A percentile compares a stretch with the other conserved stretches of the same genome.
phyloP scores from a whole-genome alignment of 176 grass and related monocot species.

The Chloris gayana region DNA sequence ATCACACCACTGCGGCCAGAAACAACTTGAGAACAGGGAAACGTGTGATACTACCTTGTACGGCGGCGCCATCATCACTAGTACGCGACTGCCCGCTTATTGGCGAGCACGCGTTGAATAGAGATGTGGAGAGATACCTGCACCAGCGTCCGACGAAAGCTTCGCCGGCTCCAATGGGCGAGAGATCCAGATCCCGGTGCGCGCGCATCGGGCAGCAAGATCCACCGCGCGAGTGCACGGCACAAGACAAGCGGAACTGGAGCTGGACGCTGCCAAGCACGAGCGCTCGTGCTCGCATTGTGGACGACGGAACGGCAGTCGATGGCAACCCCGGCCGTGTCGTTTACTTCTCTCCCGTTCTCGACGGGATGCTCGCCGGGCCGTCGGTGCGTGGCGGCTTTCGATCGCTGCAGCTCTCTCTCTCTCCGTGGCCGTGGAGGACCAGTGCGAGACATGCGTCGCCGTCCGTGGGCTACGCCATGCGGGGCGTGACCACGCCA shows the following conservation, averaged over 20 bases:
- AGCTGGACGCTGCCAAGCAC: background rate
- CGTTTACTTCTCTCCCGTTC: too few relatives aligned
- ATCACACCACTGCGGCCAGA: background rate
- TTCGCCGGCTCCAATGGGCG: background rate
- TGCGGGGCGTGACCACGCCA: background rate
- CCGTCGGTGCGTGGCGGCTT: too few relatives aligned
- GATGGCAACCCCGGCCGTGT: too few relatives aligned
- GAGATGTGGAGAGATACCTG: background rate
- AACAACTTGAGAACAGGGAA: background rate
- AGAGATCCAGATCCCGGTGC: background rate
- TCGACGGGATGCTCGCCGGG: too few relatives aligned
- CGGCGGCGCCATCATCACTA: background rate
- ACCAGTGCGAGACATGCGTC: too few relatives aligned
- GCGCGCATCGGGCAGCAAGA: background rate
- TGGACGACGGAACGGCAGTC: too few relatives aligned
- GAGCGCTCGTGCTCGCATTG: too few relatives aligned
- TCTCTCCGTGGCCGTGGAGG: too few relatives aligned
- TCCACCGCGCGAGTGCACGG: background rate
- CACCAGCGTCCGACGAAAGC: background rate
- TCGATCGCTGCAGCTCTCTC: too few relatives aligned
- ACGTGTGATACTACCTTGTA: background rate
- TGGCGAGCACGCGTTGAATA: background rate
- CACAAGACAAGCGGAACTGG: background rate
- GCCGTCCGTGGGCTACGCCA: background rate
- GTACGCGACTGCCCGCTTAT: background rate